Conservation (phyloP, 257 asterid genomes). For the Linderniella brevidens region DNA sequence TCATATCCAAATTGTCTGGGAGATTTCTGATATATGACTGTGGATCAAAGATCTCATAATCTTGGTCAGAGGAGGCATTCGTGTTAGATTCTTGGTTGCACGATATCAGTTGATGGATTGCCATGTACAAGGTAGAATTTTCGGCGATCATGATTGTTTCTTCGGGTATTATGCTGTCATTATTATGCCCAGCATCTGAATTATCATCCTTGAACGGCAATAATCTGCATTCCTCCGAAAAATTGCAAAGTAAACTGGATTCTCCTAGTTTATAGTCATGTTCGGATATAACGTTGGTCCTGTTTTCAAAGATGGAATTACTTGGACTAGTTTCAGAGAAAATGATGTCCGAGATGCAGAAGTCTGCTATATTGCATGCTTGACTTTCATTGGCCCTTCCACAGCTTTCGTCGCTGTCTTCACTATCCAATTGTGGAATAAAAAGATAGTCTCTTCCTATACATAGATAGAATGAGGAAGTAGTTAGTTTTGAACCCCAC, state of each 20-base stretch:
- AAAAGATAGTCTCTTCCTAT: slow-evolving; percentile 23
- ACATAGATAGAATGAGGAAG: slow-evolving; percentile 10
- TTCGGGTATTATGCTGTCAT: slow-evolving; percentile 20
- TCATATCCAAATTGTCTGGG: slow-evolving; percentile 29
- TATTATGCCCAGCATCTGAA: slow-evolving; percentile 18
- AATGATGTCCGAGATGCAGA: slow-evolving; percentile 32
- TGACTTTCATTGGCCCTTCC: slow-evolving; percentile 24
- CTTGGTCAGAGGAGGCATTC: slow-evolving; percentile 20
- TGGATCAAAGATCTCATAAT: slow-evolving; percentile 50
- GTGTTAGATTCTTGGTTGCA: slow-evolving; percentile 23
- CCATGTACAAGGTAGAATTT: slow-evolving; percentile 36
- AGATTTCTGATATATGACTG: slow-evolving; percentile 38
- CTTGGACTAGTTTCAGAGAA: slow-evolving; percentile 30
- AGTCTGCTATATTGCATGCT: slow-evolving; percentile 31
- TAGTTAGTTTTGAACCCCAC: no score
- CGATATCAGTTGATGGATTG: slow-evolving; percentile 35
- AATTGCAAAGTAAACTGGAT: slow-evolving; percentile 20
- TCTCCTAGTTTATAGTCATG: slow-evolving; percentile 38
- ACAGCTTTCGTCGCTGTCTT: slow-evolving; percentile 38
- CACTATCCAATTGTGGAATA: slow-evolving; percentile 28
- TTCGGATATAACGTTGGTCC: slow-evolving; percentile 17
- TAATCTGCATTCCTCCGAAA: slow-evolving; percentile 26
- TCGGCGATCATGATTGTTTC: slow-evolving; percentile 19
- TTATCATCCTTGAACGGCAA: slow-evolving; percentile 29
- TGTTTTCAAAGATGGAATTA: slow-evolving; percentile 17